Percentiles rank a stretch among this genome's conserved stretches.
Conservation (phyloP, 768 basidiomycete species). For the Agrocybe chaxingu region DNA sequence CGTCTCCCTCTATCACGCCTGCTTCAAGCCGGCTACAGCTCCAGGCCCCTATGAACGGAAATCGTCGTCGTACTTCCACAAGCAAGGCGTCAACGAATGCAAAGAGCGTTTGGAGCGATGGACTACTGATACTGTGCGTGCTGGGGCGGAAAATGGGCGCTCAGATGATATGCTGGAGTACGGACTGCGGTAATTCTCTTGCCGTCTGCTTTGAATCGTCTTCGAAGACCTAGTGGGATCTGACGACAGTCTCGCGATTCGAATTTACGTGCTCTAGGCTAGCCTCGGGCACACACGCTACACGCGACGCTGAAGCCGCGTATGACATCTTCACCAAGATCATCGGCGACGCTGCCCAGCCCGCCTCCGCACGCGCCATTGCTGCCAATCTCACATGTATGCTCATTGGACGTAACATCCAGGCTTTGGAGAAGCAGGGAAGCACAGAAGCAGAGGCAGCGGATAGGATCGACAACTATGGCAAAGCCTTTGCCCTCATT, state of each 20-base stretch:
- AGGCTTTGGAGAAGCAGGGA: not conserved
- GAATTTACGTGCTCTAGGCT: not conserved
- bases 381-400: conserved; percentile 7
- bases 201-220: too few species aligned
- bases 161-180: conserved; percentile 7
- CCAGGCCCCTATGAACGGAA: too few species aligned
- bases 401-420: not conserved
- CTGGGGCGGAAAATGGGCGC: not conserved
- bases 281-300: conserved; percentile 3
- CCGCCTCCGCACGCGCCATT: conserved; percentile 4
- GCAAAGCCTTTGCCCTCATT: not conserved
- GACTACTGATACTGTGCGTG: not conserved
- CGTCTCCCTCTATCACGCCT: conserved; percentile 6
- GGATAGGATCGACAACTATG: too few species aligned
- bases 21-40: conserved; percentile 6
- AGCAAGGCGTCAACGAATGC: conserved; percentile 6
- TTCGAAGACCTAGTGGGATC: too few species aligned
- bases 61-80: conserved; percentile 4
- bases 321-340: conserved; percentile 4
- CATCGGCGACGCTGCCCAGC: not conserved
- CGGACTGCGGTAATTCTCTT: conserved; percentile 3
- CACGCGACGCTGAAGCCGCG: conserved; percentile 6
- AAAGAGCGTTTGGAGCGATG: conserved; percentile 1
- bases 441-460: not conserved
- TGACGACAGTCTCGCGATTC: not conserved